These are phyloP conservation scores for Pseudonitzschia pungens DNA, from an alignment of 108 stramenopile genomes.

Conservation along the genomic window DNA sequence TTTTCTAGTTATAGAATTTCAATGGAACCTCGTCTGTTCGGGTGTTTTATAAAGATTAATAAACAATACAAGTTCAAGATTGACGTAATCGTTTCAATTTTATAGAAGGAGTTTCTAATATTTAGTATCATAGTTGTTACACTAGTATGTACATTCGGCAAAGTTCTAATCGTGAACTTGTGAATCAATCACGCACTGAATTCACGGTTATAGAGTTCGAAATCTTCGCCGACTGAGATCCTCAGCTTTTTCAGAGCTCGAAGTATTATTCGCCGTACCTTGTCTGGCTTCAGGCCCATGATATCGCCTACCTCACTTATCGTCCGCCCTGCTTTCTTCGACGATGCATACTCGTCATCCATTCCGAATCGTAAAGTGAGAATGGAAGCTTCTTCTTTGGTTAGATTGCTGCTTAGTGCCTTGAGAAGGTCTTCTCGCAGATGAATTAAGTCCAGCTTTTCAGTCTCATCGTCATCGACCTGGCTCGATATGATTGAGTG, in stretches of 20 bases:
- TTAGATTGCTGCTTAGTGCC: conserved; percentile 54
- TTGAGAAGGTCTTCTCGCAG: conserved; percentile 70
- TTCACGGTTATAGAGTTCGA: conserved; percentile 64
- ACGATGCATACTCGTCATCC: conserved; percentile 49
- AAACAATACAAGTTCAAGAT: no score
- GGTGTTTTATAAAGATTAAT: no score
- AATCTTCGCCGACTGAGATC: conserved; percentile 59
- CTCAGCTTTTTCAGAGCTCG: conserved; percentile 63
- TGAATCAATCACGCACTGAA: conserved; percentile 11
- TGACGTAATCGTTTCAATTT: neutral
- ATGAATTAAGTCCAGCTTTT: conserved; percentile 44
- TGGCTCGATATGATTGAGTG: conserved; percentile 53
- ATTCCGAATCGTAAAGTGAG: conserved; percentile 72
- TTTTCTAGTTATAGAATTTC: no score
- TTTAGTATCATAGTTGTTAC: neutral
- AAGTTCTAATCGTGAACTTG: neutral
- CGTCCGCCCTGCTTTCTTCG: conserved; percentile 51
- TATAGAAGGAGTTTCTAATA: no score
- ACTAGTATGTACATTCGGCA: neutral
- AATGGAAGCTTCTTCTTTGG: conserved; percentile 57
- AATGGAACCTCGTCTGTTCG: no score
- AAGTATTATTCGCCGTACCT: conserved; percentile 74
- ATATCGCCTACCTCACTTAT: conserved; percentile 74
- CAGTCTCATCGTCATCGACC: conserved; percentile 40
- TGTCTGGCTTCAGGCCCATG: conserved; percentile 76